Evolutionary conservation across 805 yeast genomes (phyloP).

Genomic region (Alloascoidea hylecoeti): DNA sequence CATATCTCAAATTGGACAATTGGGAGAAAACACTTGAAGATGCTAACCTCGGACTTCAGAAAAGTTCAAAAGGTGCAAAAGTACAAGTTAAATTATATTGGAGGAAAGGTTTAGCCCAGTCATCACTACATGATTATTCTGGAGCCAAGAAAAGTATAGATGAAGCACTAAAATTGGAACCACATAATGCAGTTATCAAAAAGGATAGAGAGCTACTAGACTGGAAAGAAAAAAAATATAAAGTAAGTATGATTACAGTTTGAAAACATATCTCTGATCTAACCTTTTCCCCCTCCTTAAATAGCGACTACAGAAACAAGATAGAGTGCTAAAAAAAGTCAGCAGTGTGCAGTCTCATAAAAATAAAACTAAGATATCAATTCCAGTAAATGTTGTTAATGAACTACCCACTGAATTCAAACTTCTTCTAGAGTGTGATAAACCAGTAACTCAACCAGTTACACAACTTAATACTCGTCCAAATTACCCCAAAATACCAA

Average conservation of each 20-base stretch:
- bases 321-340: neutral
- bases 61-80: neutral
- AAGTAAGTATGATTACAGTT: neutral
- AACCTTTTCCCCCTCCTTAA: neutral
- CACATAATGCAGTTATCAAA: neutral
- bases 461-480: neutral
- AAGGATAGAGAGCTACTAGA: neutral
- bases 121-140: neutral
- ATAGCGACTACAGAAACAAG: neutral
- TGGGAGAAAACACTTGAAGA: constrained; percentile 35
- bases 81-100: neutral
- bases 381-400: neutral
- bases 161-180: neutral
- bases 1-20: constrained; percentile 36
- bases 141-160: neutral
- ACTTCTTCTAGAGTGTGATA: neutral
- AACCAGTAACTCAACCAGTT: neutral
- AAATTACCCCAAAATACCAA: neutral
- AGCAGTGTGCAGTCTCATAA: too few species aligned
- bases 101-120: neutral
- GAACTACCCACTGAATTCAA: neutral
- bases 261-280: neutral
- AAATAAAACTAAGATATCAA: too few species aligned
- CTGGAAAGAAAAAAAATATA: neutral
- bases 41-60: constrained; percentile 14